Conservation (phyloP, 2,329 filamentous ascomycete species). For the Apiospora kogelbergensis region DNA sequence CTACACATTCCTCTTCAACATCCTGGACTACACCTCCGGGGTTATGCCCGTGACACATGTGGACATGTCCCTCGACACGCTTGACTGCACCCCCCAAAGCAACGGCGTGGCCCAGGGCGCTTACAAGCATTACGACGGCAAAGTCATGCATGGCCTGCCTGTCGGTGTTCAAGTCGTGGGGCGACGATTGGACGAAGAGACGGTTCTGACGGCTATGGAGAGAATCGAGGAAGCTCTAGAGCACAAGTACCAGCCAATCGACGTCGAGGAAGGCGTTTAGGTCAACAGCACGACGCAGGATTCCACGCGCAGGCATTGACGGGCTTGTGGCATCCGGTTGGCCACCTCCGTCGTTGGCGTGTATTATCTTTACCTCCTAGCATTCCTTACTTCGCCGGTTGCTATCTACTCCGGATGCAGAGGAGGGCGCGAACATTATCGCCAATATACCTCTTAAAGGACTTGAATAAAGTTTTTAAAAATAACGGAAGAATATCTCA, state of each 20-base stretch:
- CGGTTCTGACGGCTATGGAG: constrained; percentile 80
- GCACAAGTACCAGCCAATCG: constrained; percentile 52
- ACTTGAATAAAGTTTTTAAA: no score
- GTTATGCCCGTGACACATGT: constrained; percentile 86
- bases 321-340: no score
- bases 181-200: constrained; percentile 79
- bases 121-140: constrained; percentile 81
- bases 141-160: constrained; percentile 82
- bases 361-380: no score
- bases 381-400: no score
- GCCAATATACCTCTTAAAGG: no score
- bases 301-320: no score
- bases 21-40: constrained; percentile 84
- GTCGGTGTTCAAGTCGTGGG: constrained; percentile 85
- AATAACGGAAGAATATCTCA: no score
- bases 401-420: no score
- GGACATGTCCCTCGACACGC: constrained; percentile 64
- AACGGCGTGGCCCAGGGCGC: constrained; percentile 82
- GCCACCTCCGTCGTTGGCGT: no score
- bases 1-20: constrained; percentile 91
- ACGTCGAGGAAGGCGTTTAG: constrained; percentile 48
- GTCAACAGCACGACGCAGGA: no score
- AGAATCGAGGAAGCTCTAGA: constrained; percentile 73
- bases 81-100: no score
- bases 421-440: no score